Conservation (phyloP, 768 basidiomycete species). For the Serendipita vermifera region DNA sequence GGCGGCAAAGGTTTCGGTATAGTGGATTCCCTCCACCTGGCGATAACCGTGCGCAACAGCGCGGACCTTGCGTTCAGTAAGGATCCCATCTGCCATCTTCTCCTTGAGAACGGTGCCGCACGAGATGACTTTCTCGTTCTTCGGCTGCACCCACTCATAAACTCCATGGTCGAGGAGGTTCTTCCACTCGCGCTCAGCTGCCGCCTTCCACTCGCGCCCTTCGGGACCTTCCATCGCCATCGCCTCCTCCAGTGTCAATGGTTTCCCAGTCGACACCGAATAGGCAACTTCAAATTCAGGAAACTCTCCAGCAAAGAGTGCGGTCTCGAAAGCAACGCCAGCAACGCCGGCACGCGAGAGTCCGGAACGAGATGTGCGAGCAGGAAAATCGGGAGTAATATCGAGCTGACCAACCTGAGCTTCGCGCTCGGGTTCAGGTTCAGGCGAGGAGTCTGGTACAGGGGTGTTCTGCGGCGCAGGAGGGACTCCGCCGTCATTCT, state of each 20-base stretch:
- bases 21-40: background rate
- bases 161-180: background rate
- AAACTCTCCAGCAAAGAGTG: too few relatives aligned
- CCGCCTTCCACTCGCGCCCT: background rate
- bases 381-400: background rate
- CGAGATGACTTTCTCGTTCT: background rate
- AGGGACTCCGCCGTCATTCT: too few relatives aligned
- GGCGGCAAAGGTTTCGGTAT: constrained; percentile 8
- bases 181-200: background rate
- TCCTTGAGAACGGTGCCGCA: background rate
- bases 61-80: constrained; percentile 13
- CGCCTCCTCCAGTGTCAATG: too few relatives aligned
- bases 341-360: too few relatives aligned
- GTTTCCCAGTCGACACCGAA: too few relatives aligned
- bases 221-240: too few relatives aligned
- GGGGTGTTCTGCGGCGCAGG: background rate
- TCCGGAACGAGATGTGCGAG: background rate
- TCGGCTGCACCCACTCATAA: background rate
- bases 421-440: background rate
- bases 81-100: constrained; percentile 10
- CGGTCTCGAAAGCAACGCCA: too few relatives aligned
- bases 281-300: too few relatives aligned
- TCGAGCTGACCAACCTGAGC: background rate
- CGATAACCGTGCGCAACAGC: constrained; percentile 9
- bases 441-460: background rate